phyloP scores from a whole-genome alignment of 108 stramenopile genomes.

The Skeletonema marinoi region DNA sequence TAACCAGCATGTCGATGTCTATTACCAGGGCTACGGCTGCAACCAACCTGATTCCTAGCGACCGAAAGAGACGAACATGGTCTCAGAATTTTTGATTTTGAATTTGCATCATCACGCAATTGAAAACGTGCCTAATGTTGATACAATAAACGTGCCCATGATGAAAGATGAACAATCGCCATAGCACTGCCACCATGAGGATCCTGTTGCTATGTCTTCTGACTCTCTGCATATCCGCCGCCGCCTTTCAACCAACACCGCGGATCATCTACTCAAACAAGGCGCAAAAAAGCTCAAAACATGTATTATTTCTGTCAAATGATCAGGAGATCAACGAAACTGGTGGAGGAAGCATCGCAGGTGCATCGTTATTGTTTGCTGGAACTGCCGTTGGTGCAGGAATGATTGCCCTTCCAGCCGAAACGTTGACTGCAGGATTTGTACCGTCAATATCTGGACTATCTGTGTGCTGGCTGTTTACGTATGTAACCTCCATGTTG shows the following conservation, averaged over 20 bases:
- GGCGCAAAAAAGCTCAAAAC: background rate
- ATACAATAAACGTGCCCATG: too few species aligned
- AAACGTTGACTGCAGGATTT: conserved; percentile 41
- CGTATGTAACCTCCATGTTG: conserved; percentile 43
- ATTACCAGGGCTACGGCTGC: too few species aligned
- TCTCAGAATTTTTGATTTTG: too few species aligned
- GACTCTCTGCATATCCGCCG: background rate
- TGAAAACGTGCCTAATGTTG: too few species aligned
- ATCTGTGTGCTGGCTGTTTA: conserved; percentile 42
- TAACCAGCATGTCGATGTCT: too few species aligned
- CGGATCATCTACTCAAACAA: background rate
- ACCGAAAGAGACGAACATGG: too few species aligned
- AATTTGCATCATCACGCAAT: too few species aligned
- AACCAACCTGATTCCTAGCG: too few species aligned
- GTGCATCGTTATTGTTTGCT: conserved; percentile 49
- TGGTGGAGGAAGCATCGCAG: conserved; percentile 36
- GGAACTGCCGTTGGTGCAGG: conserved; percentile 51
- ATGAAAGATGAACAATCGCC: too few species aligned
- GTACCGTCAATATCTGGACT: conserved; percentile 35
- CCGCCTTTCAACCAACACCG: background rate
- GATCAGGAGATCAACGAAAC: background rate
- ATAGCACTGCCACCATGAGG: background rate
- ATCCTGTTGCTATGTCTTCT: background rate
- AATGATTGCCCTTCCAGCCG: conserved; percentile 42
- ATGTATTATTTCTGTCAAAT: background rate